Evolutionary conservation across 345 rosid species (phyloP).

Genomic region (Theobroma cacao): DNA sequence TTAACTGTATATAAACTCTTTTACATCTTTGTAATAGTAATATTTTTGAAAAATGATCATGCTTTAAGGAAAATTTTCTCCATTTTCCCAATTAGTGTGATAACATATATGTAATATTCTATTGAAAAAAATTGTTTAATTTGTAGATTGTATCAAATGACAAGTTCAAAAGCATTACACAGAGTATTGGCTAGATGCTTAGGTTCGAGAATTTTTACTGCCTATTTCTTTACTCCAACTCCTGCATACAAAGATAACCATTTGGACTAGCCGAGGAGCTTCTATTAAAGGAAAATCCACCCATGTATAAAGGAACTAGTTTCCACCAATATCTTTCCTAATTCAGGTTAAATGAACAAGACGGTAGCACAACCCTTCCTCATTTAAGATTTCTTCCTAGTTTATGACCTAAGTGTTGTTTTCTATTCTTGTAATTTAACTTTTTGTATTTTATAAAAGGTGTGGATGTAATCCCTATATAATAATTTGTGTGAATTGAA

Average conservation of each 20-base stretch:
- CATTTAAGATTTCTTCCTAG: background rate
- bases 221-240: conserved; percentile 27
- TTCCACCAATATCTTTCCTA: background rate
- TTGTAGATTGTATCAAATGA: conserved; percentile 30
- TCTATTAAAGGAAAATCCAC: background rate
- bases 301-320: background rate
- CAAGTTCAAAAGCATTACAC: conserved; percentile 40
- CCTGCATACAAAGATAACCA: background rate
- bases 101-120: too few relatives aligned
- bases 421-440: too few relatives aligned
- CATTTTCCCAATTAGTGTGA: too few relatives aligned
- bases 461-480: too few relatives aligned
- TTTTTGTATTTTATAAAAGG: too few relatives aligned
- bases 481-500: too few relatives aligned
- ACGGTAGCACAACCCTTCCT: background rate
- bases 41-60: too few relatives aligned
- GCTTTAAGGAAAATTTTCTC: too few relatives aligned
- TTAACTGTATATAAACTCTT: too few relatives aligned
- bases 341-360: background rate
- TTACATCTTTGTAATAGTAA: too few relatives aligned
- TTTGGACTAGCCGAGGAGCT: background rate
- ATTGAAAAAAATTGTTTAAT: background rate
- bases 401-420: too few relatives aligned
- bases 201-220: conserved; percentile 29
- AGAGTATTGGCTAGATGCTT: conserved; percentile 27